Evolutionary conservation across 179 eudicot species (phyloP), one percentile per base, ranked within the genome.

Genomic region (Drosera spatulata): DNA sequence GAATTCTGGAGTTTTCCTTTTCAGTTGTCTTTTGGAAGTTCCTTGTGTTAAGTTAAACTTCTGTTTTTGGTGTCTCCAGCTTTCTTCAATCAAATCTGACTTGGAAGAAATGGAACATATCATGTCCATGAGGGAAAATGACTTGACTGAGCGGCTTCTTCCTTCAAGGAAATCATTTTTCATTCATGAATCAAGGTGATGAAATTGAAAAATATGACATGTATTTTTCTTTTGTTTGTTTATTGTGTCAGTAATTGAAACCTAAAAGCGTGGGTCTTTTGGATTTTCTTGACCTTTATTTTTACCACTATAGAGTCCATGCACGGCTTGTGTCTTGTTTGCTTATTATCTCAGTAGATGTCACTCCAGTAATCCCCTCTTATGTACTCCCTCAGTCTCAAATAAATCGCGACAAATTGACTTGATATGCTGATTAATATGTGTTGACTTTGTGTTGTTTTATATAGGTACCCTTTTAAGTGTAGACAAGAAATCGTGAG

Each of bases 111-210:
- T 90, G 97, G 94, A 94, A 69, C 75, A 74, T 64, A 82, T 90
- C 75, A 81, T 94, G 97, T 78, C 94, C 50, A 71, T 66, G 66
- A 73, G 81, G 69, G 91, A 86, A 78, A 82, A 82, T 79, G 85
- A 80, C 75, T 74, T 94, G 87, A 85, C 88, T 3, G 99, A 94
- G 74, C 94, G 78, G 66, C 97, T 94, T 81, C 97, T 94, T 70
- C 96, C 99, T 48, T 72, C 86, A 61, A 90, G 71, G 39, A 79
- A 72, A 74, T 84, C 94, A 50, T 90, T 86, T 72, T 87, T 89
- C 61, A 79, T 94, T 66, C 88, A 85, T 52, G 82, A 85, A 63
- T 79, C 82, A 42, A 94, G 97, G 99, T 94, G 71, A 75, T 38
- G 14, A 39, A 39, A 56, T 38, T 14, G 33, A 22, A 22, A 9